Evolutionary conservation across 2,329 filamentous ascomycete genomes (phyloP), one percentile per base, ranked within the genome.

Genomic region (Fusarium pseudograminearum): DNA sequence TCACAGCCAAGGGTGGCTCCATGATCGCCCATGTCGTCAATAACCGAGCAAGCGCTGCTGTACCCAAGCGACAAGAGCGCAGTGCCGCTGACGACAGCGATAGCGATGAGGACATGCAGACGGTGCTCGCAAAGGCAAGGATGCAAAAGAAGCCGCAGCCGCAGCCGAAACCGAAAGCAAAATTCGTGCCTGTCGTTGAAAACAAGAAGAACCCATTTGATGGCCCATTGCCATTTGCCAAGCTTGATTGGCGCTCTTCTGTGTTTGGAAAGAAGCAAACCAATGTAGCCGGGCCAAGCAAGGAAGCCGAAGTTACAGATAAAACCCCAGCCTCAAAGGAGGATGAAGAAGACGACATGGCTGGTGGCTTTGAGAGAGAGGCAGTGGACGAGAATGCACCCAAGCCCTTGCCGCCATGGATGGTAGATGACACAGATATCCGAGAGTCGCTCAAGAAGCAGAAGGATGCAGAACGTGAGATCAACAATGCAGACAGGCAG

Each of bases 181-280:
- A 78, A 33, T 78, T 78, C 20, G 81, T 78, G 42, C 78, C 78
- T 4, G 74, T 81, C 5, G 74, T 79, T n/a, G 78, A 85, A 12
- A 89, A 87, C 51, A 83, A 86, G 36, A 88, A 87, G 69, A 88
- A 89, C 71, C 84, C 88, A 0, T 89, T 97, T 75, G 88, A 88
- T 69, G 95, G 95, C 0, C 93, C 94, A 0, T 80, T 99, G 7
- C 96, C 96, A 0, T 99, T 99, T 75, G 94, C 97, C 72, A 95
- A 93, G 75, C 84, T 97, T 3, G 89, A 91, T 45, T 89, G 87
- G 84, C 90, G 87, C 53, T 90, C 87, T 4, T 86, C 84, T 2
- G 82, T 89, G 3, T 89, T 89, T 63, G 80, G 79, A 7, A 84
- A 83, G 67, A 83, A 82, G 57, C 64, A 71, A 9, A 56, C 61